Evolutionary conservation across 352 stramenopile genomes (phyloP).

Genomic region (Phytophthora quininea): DNA sequence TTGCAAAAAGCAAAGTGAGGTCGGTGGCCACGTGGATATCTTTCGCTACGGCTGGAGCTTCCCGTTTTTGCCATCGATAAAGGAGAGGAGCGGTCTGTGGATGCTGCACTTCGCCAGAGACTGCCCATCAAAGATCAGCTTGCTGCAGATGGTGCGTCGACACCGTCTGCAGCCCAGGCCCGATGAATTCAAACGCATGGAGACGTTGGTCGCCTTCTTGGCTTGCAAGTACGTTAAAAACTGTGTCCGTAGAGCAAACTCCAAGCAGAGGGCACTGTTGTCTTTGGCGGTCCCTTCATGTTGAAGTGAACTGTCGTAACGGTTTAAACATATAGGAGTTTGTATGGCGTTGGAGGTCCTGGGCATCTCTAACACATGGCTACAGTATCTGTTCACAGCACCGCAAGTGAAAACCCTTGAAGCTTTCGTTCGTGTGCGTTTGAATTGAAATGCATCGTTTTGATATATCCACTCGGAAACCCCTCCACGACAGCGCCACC

Average conservation of each 20-base stretch:
- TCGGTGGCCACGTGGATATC: background rate
- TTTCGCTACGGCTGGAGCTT: background rate
- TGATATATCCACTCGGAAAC: background rate
- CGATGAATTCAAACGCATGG: too few relatives aligned
- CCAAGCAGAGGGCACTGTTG: background rate
- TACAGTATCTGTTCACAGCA: background rate
- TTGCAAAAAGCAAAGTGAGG: conserved; percentile 24
- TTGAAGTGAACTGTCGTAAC: background rate
- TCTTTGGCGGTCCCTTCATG: background rate
- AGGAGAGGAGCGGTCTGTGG: background rate
- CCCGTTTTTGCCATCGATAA: background rate
- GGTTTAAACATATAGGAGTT: conserved; percentile 2
- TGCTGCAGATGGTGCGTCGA: background rate
- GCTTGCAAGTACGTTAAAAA: too few relatives aligned
- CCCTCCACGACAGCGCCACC: background rate
- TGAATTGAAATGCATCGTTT: background rate
- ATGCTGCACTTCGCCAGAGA: background rate
- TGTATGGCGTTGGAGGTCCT: conserved; percentile 1
- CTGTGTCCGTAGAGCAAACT: too few relatives aligned
- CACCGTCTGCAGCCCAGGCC: background rate
- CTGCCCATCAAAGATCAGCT: background rate
- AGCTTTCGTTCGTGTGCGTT: background rate
- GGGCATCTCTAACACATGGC: background rate
- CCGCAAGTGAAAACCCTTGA: background rate
- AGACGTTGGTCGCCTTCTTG: too few relatives aligned